Percentiles rank a stretch among this genome's conserved stretches.
Evolutionary conservation across 2,329 filamentous ascomycete species (phyloP).

Genomic region (Emergomyces pasteurianus): DNA sequence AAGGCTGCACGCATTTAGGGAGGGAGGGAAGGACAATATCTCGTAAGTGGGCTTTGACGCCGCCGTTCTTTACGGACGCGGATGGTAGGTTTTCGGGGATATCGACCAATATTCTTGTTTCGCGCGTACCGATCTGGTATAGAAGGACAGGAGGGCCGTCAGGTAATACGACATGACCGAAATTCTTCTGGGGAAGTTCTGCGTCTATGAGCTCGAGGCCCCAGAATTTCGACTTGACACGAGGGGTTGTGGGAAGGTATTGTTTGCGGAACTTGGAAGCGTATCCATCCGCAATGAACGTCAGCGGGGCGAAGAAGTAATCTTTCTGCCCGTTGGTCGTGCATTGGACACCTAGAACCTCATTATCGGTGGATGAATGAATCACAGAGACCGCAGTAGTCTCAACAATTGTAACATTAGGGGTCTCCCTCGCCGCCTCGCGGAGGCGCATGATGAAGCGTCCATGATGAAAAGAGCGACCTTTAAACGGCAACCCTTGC

Average conservation of each 20-base stretch:
- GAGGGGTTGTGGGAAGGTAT: constrained; percentile 53
- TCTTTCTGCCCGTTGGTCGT: constrained; percentile 55
- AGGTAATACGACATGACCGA: constrained; percentile 81
- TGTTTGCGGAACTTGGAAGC: constrained; percentile 81
- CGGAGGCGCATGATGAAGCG: constrained; percentile 79
- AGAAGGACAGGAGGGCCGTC: constrained; percentile 69
- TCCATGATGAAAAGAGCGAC: constrained; percentile 84
- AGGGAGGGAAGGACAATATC: constrained; percentile 70
- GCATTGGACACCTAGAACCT: constrained; percentile 74
- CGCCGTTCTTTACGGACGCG: constrained; percentile 62
- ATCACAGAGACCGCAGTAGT: constrained; percentile 72
- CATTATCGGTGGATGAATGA: constrained; percentile 52
- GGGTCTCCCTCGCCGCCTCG: constrained; percentile 57
- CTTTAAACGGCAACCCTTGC: constrained; percentile 46
- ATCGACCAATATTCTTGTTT: constrained; percentile 83
- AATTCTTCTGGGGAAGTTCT: constrained; percentile 58
- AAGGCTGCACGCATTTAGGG: constrained; percentile 57
- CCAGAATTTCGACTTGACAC: constrained; percentile 79
- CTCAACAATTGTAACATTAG: constrained; percentile 84
- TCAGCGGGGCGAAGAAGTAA: constrained; percentile 79
- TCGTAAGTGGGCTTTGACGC: constrained; percentile 71
- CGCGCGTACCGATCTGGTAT: constrained; percentile 93
- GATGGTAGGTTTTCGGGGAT: constrained; percentile 66
- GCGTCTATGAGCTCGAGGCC: constrained; percentile 86
- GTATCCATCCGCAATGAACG: constrained; percentile 86